A percentile compares a stretch with the other conserved stretches of the same genome.
phyloP scores from a whole-genome alignment of 441 rosid species.

The Codiaeum variegatum region DNA sequence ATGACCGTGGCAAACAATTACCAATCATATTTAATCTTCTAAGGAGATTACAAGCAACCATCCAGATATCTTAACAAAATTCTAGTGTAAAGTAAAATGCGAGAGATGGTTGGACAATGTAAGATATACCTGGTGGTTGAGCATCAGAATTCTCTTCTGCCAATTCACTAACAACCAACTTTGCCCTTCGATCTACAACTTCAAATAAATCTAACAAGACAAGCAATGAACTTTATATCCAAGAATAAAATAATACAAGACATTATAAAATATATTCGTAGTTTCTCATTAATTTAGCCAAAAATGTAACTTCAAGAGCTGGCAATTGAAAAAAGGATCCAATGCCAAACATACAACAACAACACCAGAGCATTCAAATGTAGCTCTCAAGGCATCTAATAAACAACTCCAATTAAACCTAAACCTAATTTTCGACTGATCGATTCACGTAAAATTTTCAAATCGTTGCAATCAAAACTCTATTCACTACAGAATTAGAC shows the following conservation, averaged over 20 bases:
- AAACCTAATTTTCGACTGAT: not conserved
- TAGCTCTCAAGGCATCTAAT: not conserved
- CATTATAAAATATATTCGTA: not conserved
- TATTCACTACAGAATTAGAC: not conserved
- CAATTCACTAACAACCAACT: conserved; percentile 82
- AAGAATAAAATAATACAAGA: not conserved
- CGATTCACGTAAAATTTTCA: not conserved
- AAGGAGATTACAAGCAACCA: not conserved
- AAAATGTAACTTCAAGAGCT: too few relatives aligned
- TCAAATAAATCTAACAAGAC: conserved; percentile 71
- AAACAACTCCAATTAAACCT: not conserved
- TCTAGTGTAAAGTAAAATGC: not conserved
- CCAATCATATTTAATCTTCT: not conserved
- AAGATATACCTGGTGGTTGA: conserved; percentile 51
- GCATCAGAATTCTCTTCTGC: conserved; percentile 71
- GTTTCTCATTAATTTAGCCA: not conserved
- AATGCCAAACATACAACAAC: not conserved
- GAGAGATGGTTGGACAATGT: not conserved
- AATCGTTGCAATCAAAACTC: not conserved
- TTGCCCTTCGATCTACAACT: conserved; percentile 96
- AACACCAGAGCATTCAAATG: not conserved
- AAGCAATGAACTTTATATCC: not conserved
- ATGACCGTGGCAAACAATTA: not conserved
- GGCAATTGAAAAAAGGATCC: not conserved
- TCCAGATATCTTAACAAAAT: not conserved